These are phyloP conservation scores for Harrya chromipes DNA, from an alignment of 768 basidiomycete species.

Conservation along the genomic window DNA sequence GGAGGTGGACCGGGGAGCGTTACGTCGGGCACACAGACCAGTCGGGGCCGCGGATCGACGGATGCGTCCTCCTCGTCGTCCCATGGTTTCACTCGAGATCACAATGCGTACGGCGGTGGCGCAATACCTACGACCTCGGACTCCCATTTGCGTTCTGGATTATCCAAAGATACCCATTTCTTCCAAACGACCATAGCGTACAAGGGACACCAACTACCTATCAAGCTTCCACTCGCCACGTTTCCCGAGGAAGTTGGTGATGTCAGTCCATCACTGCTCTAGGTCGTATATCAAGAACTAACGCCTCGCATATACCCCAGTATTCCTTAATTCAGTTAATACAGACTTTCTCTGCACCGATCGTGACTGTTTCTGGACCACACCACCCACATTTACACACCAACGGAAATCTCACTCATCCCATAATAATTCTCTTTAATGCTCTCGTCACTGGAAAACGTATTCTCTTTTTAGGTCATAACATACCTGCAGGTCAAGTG, in stretches of 20 bases:
- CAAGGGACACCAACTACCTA: slow-evolving; percentile 79
- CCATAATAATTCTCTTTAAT: slow-evolving; percentile 94
- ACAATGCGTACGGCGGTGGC: slow-evolving; percentile 31
- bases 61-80: slow-evolving; percentile 69
- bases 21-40: slow-evolving; percentile 42
- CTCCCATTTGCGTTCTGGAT: slow-evolving; percentile 43
- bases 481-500: slow-evolving; percentile 84
- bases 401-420: slow-evolving; percentile 85
- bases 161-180: slow-evolving; percentile 89
- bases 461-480: slow-evolving; percentile 93
- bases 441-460: slow-evolving; percentile 93
- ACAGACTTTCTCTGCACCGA: slow-evolving; percentile 69
- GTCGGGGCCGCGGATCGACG: slow-evolving; percentile 59
- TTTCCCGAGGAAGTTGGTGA: slow-evolving; percentile 97
- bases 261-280: slow-evolving; percentile 47
- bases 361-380: slow-evolving; percentile 63
- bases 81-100: slow-evolving; percentile 45
- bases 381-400: slow-evolving; percentile 93
- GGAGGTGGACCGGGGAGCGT: slow-evolving; percentile 48
- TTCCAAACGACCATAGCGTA: slow-evolving; percentile 85
- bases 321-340: slow-evolving; percentile 91
- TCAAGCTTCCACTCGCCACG: slow-evolving; percentile 84
- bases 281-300: slow-evolving; percentile 5
- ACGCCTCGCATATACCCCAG: slow-evolving; percentile 38
- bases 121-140: slow-evolving; percentile 46